These are phyloP conservation scores for Staphylotrichum tortipilum DNA, from an alignment of 495 filamentous ascomycete genomes.

Conservation along the genomic window DNA sequence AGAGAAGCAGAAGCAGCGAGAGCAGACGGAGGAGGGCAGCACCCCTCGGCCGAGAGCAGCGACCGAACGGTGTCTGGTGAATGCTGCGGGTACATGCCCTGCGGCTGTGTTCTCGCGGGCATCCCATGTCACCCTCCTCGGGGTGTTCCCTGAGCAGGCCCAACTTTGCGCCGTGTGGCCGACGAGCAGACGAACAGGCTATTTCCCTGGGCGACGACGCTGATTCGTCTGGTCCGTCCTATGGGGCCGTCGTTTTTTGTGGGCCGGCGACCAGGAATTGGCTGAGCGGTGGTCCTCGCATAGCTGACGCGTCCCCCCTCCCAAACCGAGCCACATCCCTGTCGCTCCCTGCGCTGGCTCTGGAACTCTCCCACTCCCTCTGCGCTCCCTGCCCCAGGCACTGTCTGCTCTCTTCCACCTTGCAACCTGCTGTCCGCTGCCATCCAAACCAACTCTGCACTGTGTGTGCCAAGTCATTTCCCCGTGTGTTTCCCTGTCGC, in stretches of 20 bases:
- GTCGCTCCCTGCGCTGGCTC: not conserved
- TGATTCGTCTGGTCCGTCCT: constrained; percentile 9
- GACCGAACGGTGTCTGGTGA: too few species aligned
- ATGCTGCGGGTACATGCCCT: too few species aligned
- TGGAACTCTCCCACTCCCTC: not conserved
- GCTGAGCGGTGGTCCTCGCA: constrained; percentile 11
- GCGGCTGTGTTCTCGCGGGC: not conserved
- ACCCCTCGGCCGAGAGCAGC: too few species aligned
- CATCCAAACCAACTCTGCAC: not conserved
- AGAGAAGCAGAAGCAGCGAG: too few species aligned
- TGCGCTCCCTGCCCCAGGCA: not conserved
- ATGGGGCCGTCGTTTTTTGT: not conserved
- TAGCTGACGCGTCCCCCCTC: constrained; percentile 1
- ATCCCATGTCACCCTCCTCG: not conserved
- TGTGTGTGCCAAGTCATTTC: too few species aligned
- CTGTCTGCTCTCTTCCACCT: not conserved
- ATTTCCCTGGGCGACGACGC: constrained; percentile 2
- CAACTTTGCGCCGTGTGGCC: constrained; percentile 14
- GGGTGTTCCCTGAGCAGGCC: constrained; percentile 1
- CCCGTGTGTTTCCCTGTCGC: too few species aligned
- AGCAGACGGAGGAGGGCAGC: too few species aligned
- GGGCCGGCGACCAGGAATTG: constrained; percentile 2
- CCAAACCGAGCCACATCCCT: constrained; percentile 1
- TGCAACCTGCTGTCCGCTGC: not conserved
- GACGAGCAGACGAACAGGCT: constrained; percentile 19